Conservation (phyloP, 2,329 filamentous ascomycete species). For the Rugonectria rugulosa region DNA sequence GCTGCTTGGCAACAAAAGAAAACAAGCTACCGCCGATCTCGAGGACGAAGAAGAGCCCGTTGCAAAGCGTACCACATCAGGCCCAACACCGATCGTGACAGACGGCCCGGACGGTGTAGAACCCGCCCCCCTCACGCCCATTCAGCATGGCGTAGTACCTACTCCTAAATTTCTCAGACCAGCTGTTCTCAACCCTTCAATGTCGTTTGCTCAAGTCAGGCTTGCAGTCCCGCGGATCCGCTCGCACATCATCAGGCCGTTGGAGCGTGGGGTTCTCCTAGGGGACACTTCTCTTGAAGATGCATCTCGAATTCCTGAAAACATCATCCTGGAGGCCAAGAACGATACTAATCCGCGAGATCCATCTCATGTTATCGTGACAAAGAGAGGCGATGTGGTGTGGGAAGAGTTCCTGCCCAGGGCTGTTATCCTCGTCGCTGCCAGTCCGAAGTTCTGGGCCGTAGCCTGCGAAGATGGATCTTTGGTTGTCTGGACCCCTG, state of each 20-base stretch:
- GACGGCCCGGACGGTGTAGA: slow-evolving; percentile 82
- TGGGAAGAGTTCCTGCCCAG: slow-evolving; percentile 96
- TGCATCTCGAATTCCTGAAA: slow-evolving; percentile 69
- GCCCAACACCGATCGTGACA: slow-evolving; percentile 76
- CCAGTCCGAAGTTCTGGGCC: slow-evolving; percentile 90
- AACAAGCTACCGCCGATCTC: slow-evolving; percentile 74
- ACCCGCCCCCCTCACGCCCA: slow-evolving; percentile 70
- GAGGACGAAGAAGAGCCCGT: slow-evolving; percentile 74
- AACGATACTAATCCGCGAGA: slow-evolving; percentile 82
- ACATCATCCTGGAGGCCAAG: slow-evolving; percentile 84
- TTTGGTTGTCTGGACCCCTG: slow-evolving; percentile 90
- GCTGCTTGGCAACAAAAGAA: slow-evolving; percentile 92
- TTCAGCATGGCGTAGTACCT: slow-evolving; percentile 66
- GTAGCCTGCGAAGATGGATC: slow-evolving; percentile 93
- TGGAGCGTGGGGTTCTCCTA: slow-evolving; percentile 71
- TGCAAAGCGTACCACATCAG: slow-evolving; percentile 64
- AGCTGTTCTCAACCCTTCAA: slow-evolving; percentile 82
- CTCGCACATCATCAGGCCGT: slow-evolving; percentile 80
- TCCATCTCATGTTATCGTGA: slow-evolving; percentile 83
- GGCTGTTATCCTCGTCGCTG: slow-evolving; percentile 87
- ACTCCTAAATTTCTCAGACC: slow-evolving; percentile 88
- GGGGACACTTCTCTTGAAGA: slow-evolving; percentile 64
- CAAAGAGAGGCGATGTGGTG: slow-evolving; percentile 78
- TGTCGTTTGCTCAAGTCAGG: slow-evolving; percentile 82
- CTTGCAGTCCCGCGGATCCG: slow-evolving; percentile 89